phyloP scores from a whole-genome alignment of 805 yeast genomes.

The Metschnikowia kofuensis region DNA sequence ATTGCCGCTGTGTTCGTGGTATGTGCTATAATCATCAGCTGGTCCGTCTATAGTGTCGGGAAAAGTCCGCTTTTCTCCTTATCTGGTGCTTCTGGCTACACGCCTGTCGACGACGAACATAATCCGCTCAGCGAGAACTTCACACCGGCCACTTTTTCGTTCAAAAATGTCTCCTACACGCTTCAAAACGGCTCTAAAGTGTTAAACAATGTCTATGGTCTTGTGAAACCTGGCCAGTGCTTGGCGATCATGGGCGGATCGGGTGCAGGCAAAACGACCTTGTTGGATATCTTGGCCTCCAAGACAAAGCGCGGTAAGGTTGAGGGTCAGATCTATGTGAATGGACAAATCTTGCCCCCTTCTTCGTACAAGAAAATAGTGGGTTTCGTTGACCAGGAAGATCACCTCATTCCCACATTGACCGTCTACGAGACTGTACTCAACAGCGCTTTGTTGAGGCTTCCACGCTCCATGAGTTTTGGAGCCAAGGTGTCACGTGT shows the following conservation, averaged over 20 bases:
- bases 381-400: slow-evolving; percentile 97
- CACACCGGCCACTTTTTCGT: slow-evolving; percentile 70
- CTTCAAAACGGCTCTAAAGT: slow-evolving; percentile 48
- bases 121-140: slow-evolving; percentile 50
- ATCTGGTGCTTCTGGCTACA: slow-evolving; percentile 24
- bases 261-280: slow-evolving; percentile 96
- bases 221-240: slow-evolving; percentile 83
- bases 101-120: slow-evolving; percentile 21
- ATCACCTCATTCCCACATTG: slow-evolving; percentile 81
- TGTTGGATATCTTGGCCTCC: slow-evolving; percentile 86
- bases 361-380: slow-evolving; percentile 60
- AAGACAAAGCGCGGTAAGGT: slow-evolving; percentile 76
- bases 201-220: slow-evolving; percentile 65
- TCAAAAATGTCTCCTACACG: slow-evolving; percentile 66
- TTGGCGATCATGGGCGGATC: slow-evolving; percentile 98
- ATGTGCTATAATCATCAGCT: slow-evolving; percentile 40
- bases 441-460: slow-evolving; percentile 83
- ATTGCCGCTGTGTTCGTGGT: slow-evolving; percentile 44
- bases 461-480: slow-evolving; percentile 78
- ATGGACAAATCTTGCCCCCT: slow-evolving; percentile 54
- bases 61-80: slow-evolving; percentile 59
- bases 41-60: slow-evolving; percentile 48
- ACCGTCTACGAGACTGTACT: slow-evolving; percentile 95
- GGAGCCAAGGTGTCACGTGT: slow-evolving; percentile 75
- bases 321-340: slow-evolving; percentile 67